Percentiles rank a stretch among this genome's conserved stretches.
These are phyloP conservation scores for Solanum virginianum DNA, from an alignment of 257 asterid genomes.

Conservation along the genomic window DNA sequence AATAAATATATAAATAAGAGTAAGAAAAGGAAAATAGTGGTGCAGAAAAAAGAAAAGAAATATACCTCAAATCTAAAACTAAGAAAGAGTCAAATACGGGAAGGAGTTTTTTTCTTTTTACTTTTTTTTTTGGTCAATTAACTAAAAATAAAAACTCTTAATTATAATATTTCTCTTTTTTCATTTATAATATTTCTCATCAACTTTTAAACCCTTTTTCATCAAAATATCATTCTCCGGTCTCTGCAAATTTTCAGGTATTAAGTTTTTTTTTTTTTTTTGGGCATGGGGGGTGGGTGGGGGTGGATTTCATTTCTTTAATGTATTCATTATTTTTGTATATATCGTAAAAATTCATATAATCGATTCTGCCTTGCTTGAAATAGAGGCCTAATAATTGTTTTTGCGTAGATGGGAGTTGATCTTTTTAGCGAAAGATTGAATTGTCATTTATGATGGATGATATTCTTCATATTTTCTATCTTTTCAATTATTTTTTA, in stretches of 20 bases:
- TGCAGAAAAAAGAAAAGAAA: not conserved
- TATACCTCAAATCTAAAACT: not conserved
- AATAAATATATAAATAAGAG: not conserved
- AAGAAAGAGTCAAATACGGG: not conserved
- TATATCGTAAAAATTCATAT: not conserved
- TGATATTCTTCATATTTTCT: not conserved
- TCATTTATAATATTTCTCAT: not conserved
- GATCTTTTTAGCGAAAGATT: not conserved
- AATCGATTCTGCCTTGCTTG: not conserved
- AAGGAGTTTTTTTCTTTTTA: not conserved
- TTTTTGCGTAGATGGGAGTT: not conserved
- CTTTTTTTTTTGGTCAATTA: not conserved
- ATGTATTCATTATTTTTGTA: not conserved
- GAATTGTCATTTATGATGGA: not conserved
- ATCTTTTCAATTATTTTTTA: not conserved
- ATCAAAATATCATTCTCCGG: not conserved
- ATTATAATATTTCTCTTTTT: not conserved
- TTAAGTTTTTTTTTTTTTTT: not conserved
- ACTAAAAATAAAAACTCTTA: not conserved
- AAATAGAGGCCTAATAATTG: not conserved
- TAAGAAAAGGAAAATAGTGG: not conserved
- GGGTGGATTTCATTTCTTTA: not conserved
- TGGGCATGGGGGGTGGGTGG: too few species aligned
- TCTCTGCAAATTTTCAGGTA: not conserved
- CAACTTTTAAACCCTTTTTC: not conserved